These are phyloP conservation scores for Spathaspora sp. DNA, from an alignment of 805 yeast species.

Conservation along the genomic window DNA sequence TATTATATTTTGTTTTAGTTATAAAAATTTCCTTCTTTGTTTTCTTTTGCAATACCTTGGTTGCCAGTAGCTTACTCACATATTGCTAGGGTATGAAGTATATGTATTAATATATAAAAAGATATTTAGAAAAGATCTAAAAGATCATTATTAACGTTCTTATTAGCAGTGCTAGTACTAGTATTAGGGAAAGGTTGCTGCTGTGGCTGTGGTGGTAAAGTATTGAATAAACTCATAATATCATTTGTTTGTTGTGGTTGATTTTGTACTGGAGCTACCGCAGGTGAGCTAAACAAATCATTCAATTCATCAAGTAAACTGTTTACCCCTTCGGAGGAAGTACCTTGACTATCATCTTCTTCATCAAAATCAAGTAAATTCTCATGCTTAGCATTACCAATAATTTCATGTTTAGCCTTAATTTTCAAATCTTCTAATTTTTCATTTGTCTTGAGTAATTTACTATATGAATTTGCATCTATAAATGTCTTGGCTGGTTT, in stretches of 20 bases:
- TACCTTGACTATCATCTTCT: constrained; percentile 32
- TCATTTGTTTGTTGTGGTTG: constrained; percentile 26
- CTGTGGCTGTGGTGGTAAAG: constrained; percentile 8
- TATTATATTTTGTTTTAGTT: too few species aligned
- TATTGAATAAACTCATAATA: constrained; percentile 44
- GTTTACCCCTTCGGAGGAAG: constrained; percentile 11
- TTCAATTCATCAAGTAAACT: constrained; percentile 69
- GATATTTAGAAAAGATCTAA: constrained; percentile 30
- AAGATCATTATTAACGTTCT: constrained; percentile 24
- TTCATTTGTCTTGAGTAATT: constrained; percentile 12
- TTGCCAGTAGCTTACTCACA: too few species aligned
- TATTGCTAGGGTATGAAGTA: background rate
- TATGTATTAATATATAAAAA: background rate
- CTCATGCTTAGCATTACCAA: constrained; percentile 63
- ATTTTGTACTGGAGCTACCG: constrained; percentile 11
- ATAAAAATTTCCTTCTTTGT: too few species aligned
- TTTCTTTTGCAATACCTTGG: too few species aligned
- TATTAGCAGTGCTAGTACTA: background rate
- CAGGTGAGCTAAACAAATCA: constrained; percentile 56
- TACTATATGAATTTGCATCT: constrained; percentile 36
- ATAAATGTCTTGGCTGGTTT: constrained; percentile 71
- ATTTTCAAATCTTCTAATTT: constrained; percentile 70
- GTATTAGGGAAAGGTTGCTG: background rate
- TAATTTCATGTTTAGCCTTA: constrained; percentile 73
- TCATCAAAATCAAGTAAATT: constrained; percentile 84